Evolutionary conservation across 768 basidiomycete genomes (phyloP).

Genomic region (Phanerodontia chrysosporium): DNA sequence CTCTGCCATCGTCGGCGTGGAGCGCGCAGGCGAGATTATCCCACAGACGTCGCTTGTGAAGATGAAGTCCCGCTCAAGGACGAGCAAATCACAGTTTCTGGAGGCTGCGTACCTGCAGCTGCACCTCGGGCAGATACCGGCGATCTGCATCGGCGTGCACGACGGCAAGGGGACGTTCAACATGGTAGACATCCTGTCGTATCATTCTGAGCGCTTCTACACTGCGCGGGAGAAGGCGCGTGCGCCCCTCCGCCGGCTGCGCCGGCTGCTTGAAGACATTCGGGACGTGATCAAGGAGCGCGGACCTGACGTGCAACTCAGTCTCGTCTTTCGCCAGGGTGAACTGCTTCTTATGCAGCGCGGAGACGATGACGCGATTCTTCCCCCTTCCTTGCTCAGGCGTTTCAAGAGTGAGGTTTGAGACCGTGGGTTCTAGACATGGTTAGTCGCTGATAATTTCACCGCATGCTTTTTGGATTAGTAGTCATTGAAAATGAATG

Average conservation of each 20-base stretch:
- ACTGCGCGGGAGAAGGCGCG: conserved; percentile 15
- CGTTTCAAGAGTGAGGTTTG: not conserved
- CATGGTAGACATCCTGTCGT: conserved; percentile 40
- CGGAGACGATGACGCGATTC: not conserved
- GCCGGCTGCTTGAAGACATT: conserved; percentile 31
- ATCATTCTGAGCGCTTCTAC: conserved; percentile 8
- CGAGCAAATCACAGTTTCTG: not conserved
- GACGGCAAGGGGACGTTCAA: conserved; percentile 45
- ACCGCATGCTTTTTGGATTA: no score
- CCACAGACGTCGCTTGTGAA: conserved; percentile 9
- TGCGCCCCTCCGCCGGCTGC: conserved; percentile 28
- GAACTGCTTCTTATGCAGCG: conserved; percentile 34
- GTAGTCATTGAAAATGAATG: no score
- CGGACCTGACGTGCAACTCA: conserved; percentile 49
- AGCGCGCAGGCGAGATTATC: not conserved
- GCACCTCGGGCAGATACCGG: conserved; percentile 62
- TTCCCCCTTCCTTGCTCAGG: not conserved
- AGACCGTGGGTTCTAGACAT: no score
- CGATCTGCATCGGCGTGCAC: conserved; percentile 59
- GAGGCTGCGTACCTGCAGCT: conserved; percentile 52
- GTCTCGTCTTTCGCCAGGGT: conserved; percentile 46
- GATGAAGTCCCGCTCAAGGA: conserved; percentile 9
- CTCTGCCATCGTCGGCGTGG: not conserved
- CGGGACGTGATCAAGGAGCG: conserved; percentile 45
- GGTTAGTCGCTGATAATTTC: no score